These are phyloP conservation scores for Purpureocillium takamizusanense DNA, from an alignment of 2,329 filamentous ascomycete species.

Conservation along the genomic window DNA sequence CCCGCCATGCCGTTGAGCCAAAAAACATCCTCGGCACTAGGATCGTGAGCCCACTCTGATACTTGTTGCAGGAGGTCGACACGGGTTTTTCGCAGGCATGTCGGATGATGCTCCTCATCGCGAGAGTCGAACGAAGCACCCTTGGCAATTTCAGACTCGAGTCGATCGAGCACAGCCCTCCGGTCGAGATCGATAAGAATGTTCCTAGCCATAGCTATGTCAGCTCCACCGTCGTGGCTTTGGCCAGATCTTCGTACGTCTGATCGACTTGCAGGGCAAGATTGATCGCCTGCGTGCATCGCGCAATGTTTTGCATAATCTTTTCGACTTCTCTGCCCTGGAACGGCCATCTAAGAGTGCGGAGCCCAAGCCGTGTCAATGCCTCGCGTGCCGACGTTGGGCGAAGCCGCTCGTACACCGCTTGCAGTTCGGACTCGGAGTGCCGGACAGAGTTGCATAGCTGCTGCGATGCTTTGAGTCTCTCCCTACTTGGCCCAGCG, in stretches of 20 bases:
- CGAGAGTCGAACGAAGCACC: conserved; percentile 23
- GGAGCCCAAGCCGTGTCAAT: conserved; percentile 19
- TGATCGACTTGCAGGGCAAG: conserved; percentile 23
- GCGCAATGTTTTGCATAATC: conserved; percentile 16
- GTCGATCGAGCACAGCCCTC: conserved; percentile 12
- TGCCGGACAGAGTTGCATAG: conserved; percentile 11
- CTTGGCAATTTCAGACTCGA: conserved; percentile 8
- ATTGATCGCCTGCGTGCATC: conserved; percentile 16
- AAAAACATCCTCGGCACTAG: conserved; percentile 17
- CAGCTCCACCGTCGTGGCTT: too few species aligned
- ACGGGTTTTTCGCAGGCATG: conserved; percentile 21
- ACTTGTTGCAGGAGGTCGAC: conserved; percentile 17
- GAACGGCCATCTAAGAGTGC: conserved; percentile 29
- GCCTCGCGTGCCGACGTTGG: conserved; percentile 6
- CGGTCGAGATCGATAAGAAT: conserved; percentile 7
- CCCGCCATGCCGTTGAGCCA: conserved; percentile 30
- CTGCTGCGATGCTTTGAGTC: conserved; percentile 15
- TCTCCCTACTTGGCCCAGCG: conserved; percentile 13
- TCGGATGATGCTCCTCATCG: conserved; percentile 20
- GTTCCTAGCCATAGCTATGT: too few species aligned
- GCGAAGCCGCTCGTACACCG: conserved; percentile 14
- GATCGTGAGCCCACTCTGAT: conserved; percentile 14
- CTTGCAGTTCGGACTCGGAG: conserved; percentile 11
- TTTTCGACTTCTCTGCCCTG: conserved; percentile 22
- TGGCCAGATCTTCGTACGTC: conserved; percentile 14